Base-by-base conservation (phyloP, 1,284 basidiomycete species). In the Nidula niveotomentosa region DNA sequence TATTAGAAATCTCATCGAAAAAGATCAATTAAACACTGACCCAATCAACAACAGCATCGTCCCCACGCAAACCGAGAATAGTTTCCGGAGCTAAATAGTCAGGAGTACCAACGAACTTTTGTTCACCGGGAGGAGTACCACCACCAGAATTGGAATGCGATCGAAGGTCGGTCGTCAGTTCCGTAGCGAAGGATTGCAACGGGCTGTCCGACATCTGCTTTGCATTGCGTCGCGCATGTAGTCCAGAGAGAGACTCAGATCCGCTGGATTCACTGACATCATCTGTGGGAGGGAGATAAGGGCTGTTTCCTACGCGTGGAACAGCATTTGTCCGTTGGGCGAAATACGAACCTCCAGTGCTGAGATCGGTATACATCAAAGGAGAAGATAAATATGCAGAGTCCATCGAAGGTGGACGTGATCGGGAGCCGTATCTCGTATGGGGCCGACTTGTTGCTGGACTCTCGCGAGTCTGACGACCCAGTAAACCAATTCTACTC, bases 41-140 rank as follows among this genome's bases (percentile, higher is more conserved):
- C 95, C 97, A 99, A 76, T 99, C 97, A 58, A 98, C 97, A 12
- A 90, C 88, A 44, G 90, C 91, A 73, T 99, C 96, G 68, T 99
- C 96, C 52, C 94, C 94, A 50, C 95, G 91, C 60, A 98, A 84
- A 58, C 97, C 97, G 53, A 98, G 84, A 58, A 99, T 98, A 48
- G 93, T 96, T 72, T 98, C 96, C 0, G 96, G 96, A 3, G 96
- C 94, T 43, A 98, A 82, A 70, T 98, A 98, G 73, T 98, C 96
- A 3, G 96, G 96, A 1, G 96, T 98, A 12, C 96, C 96, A 8
- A 97, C 96, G 64, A 98, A 94, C 70, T 93, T 93, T 71, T 93
- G 91, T 56, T 93, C 91, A n/a, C 86, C 85, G 23, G 88, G 86
- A 23, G 90, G 87, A 0, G 90, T 91, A 5, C 81, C 80, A 12